Evolutionary conservation across 2,329 filamentous ascomycete species (phyloP), one percentile per base, ranked within the genome.

Genomic region (Orbilia quercus): DNA sequence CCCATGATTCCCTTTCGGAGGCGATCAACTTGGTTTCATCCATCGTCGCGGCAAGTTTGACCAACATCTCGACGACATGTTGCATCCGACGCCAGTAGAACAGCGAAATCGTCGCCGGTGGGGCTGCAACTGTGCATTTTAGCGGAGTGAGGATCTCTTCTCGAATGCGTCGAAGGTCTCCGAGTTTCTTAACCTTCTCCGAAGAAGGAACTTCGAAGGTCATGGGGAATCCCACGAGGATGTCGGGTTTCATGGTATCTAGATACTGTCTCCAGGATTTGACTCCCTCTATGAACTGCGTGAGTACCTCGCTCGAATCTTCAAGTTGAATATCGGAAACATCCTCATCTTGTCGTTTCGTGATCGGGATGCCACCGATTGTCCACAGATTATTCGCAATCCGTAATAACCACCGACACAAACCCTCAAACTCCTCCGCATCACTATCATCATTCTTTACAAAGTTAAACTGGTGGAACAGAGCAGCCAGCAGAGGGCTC

Each of bases 401-500:
- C n/a, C 60, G 47, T 2, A 73, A 53, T 12, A 73, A 14, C 69
- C 69, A 73, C 16, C 23, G n/a, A 23, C 54, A 60, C 14, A 73
- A 22, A 0, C n/a, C 48, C 16, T 62, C 31, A 20, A 60, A 1
- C n/a, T 60, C 54, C 7, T 48, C 69, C 18, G 28, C 22, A 9
- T 28, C 47, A 31, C 48, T 31, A 2, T 64, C 66, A 1, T 64
- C 47, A 12, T 36, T 53, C 28, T 73, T 66, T 9, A 73, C 38
- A 60, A 66, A 73, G n/a, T 73, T 73, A 31, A 73, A 73, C n/a
- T 73, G 69, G 31, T 73, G 69, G 20, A 73, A 73, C 9, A 73
- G 14, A 5, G 48, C 69, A 6, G 69, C 60, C 2, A 73, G 12
- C 7, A 73, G 18, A 1, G 69, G 69, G 14, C 69, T 73, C 9